These are phyloP conservation scores for Neonothopanus nambi DNA, from an alignment of 1,284 basidiomycete species.

Conservation along the genomic window DNA sequence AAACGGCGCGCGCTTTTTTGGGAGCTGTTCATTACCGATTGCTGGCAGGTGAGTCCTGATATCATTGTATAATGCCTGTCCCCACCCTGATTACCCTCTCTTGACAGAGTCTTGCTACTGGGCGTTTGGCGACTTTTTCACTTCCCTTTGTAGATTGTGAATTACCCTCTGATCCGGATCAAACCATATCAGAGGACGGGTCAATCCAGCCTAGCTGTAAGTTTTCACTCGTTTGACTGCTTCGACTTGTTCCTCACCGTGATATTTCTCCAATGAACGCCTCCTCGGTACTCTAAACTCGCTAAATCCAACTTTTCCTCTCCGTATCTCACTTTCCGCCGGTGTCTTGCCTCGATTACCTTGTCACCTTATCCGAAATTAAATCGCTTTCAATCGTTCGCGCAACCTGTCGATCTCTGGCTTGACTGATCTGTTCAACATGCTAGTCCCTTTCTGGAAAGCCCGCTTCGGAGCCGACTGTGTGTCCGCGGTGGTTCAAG, in stretches of 20 bases:
- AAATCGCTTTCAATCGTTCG: neutral
- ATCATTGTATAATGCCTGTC: neutral
- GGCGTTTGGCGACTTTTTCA: slow-evolving; percentile 63
- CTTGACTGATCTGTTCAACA: neutral
- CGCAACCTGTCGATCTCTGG: neutral
- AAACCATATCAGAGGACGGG: slow-evolving; percentile 54
- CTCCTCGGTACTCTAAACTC: neutral
- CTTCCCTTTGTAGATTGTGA: slow-evolving; percentile 68
- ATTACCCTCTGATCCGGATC: slow-evolving; percentile 54
- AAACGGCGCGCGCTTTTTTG: slow-evolving; percentile 71
- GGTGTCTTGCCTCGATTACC: neutral
- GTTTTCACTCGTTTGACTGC: slow-evolving; percentile 25
- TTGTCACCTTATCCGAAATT: neutral
- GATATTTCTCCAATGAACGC: neutral
- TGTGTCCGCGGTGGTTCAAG: slow-evolving; percentile 63
- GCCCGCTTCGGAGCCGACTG: slow-evolving; percentile 69
- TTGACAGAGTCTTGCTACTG: slow-evolving; percentile 58
- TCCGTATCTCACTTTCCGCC: neutral
- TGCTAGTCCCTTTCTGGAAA: slow-evolving; percentile 71
- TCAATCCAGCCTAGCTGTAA: slow-evolving; percentile 53
- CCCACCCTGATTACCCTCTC: neutral
- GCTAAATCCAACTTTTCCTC: neutral
- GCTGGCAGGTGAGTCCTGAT: slow-evolving; percentile 54
- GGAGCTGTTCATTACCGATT: slow-evolving; percentile 70
- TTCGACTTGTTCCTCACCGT: neutral